Percentiles rank a stretch among this genome's conserved stretches.
These are phyloP conservation scores for Fusarium foetens DNA, from an alignment of 2,329 filamentous ascomycete species.

Conservation along the genomic window DNA sequence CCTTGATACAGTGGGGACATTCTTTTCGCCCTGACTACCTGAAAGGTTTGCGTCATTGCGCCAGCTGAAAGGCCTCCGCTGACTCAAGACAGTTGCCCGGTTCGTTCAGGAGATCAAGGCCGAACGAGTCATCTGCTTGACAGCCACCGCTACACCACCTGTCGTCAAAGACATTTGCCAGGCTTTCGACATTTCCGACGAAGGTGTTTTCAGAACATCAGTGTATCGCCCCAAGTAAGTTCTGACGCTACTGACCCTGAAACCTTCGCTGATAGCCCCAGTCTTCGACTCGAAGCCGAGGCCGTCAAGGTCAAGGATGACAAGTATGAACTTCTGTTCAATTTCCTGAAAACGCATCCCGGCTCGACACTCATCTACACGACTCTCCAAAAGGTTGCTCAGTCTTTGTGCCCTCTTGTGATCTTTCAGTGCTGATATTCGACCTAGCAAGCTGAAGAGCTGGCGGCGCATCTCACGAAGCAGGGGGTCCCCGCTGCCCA, in stretches of 20 bases:
- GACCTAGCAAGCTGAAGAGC: constrained; percentile 54
- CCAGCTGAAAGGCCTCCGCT: neutral
- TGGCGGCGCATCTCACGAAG: constrained; percentile 52
- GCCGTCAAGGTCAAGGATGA: constrained; percentile 55
- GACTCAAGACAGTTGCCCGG: constrained; percentile 55
- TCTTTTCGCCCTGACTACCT: constrained; percentile 62
- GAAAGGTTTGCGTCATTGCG: constrained; percentile 50
- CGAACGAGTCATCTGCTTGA: constrained; percentile 68
- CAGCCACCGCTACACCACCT: constrained; percentile 66
- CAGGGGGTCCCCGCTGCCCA: constrained; percentile 55
- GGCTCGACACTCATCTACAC: constrained; percentile 71
- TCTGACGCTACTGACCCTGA: accelerated
- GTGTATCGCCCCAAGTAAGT: constrained; percentile 65
- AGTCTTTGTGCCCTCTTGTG: neutral
- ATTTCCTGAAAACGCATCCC: constrained; percentile 60
- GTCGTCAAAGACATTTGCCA: constrained; percentile 66
- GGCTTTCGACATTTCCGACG: constrained; percentile 58
- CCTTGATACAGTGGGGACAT: constrained; percentile 55
- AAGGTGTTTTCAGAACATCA: constrained; percentile 66
- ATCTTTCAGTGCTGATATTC: constrained; percentile 2
- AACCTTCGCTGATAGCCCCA: constrained; percentile 19
- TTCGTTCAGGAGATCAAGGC: constrained; percentile 66
- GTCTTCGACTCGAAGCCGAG: constrained; percentile 63
- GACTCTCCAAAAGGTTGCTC: constrained; percentile 60
- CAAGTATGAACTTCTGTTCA: constrained; percentile 56